phyloP scores from a whole-genome alignment of 108 stramenopile species.

The Cylindrotheca fusiformis region DNA sequence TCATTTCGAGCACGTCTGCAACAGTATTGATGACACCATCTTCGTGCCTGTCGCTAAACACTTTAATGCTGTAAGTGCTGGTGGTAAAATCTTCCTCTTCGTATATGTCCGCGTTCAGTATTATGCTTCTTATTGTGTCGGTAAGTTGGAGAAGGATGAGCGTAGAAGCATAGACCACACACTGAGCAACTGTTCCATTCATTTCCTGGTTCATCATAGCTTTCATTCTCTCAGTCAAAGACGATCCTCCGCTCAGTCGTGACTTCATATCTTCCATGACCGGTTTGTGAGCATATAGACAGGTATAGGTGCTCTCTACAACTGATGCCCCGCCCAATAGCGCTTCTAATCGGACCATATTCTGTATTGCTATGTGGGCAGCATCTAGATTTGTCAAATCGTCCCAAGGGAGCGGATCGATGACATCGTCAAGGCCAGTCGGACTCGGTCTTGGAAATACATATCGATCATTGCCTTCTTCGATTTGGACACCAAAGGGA shows the following conservation, averaged over 20 bases:
- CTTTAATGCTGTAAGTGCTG: constrained; percentile 29
- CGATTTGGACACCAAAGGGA: constrained; percentile 1
- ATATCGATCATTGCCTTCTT: constrained; percentile 6
- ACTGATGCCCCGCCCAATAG: constrained; percentile 75
- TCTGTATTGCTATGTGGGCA: constrained; percentile 33
- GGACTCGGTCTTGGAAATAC: constrained; percentile 46
- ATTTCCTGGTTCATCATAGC: not conserved
- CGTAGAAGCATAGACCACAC: constrained; percentile 59
- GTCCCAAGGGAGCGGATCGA: constrained; percentile 57
- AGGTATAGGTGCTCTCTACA: constrained; percentile 84
- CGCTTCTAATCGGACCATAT: constrained; percentile 45
- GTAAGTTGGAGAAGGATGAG: constrained; percentile 60
- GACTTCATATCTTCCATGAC: constrained; percentile 68
- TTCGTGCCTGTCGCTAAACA: constrained; percentile 27
- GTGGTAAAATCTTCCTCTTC: constrained; percentile 92
- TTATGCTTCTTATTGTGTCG: constrained; percentile 59
- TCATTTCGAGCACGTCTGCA: constrained; percentile 9
- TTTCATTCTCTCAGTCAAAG: constrained; percentile 8
- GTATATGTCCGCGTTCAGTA: constrained; percentile 88
- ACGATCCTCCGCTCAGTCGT: constrained; percentile 7
- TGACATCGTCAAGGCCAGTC: constrained; percentile 31
- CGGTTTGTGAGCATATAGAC: constrained; percentile 72
- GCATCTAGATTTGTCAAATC: constrained; percentile 46
- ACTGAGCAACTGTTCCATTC: constrained; percentile 47
- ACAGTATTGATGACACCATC: not conserved